Percentiles rank a stretch among this genome's conserved stretches.
Conservation (phyloP, 345 rosid genomes). For the Garcia nutans region DNA sequence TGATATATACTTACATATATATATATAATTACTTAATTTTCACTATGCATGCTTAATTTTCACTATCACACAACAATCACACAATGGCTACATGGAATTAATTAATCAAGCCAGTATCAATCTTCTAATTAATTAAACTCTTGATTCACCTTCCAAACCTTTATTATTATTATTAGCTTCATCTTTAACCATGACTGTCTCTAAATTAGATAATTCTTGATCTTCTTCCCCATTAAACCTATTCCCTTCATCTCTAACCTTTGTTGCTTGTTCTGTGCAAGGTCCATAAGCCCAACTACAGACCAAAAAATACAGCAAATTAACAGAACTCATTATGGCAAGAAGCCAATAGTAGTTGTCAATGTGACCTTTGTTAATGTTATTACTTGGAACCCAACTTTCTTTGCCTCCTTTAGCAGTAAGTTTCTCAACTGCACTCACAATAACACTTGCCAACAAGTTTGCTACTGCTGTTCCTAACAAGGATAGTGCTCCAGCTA, state of each 20-base stretch:
- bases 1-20: not conserved
- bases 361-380: slow-evolving; percentile 49
- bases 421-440: slow-evolving; percentile 30
- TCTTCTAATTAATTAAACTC: not conserved
- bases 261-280: slow-evolving; percentile 34
- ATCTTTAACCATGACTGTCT: slow-evolving; percentile 1
- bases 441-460: slow-evolving; percentile 42
- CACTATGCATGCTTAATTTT: slow-evolving; percentile 6
- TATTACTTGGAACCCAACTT: slow-evolving; percentile 49
- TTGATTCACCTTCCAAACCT: slow-evolving; percentile 10
- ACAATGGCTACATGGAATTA: not conserved
- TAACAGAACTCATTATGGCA: slow-evolving; percentile 36
- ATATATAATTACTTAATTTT: not conserved
- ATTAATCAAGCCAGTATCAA: not conserved
- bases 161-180: slow-evolving; percentile 23
- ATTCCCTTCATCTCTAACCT: slow-evolving; percentile 36
- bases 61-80: slow-evolving; percentile 22
- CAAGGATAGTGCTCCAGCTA: slow-evolving; percentile 31
- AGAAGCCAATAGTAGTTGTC: slow-evolving; percentile 56
- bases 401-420: slow-evolving; percentile 27
- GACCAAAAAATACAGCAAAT: slow-evolving; percentile 53
- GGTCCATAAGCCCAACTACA: slow-evolving; percentile 85
- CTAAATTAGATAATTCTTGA: not conserved
- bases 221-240: slow-evolving; percentile 23
- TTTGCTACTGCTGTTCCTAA: slow-evolving; percentile 33